phyloP scores from a whole-genome alignment of 805 yeast genomes.

The Zygosaccharomyces pseudorouxii region DNA sequence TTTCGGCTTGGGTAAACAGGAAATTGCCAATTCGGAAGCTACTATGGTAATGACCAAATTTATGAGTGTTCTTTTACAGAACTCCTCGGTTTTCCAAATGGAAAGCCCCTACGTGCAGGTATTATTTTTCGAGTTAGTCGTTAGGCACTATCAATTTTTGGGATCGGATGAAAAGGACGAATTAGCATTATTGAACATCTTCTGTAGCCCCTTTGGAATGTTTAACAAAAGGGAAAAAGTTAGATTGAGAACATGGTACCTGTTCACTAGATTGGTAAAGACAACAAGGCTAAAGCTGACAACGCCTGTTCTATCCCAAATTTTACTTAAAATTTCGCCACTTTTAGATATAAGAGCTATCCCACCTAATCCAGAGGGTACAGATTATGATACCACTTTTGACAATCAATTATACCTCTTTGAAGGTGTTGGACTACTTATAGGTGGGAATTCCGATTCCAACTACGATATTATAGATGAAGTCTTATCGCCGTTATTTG shows the following conservation, averaged over 20 bases:
- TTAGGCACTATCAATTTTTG: constrained; percentile 66
- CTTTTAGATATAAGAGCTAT: constrained; percentile 52
- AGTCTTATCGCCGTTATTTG: constrained; percentile 70
- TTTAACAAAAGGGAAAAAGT: constrained; percentile 72
- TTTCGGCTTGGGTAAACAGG: constrained; percentile 63
- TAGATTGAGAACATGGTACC: constrained; percentile 82
- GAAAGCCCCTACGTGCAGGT: constrained; percentile 81
- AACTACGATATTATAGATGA: constrained; percentile 50
- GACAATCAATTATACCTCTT: constrained; percentile 76
- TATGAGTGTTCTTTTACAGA: constrained; percentile 27
- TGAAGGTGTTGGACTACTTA: constrained; percentile 79
- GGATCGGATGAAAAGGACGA: constrained; percentile 40
- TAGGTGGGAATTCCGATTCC: constrained; percentile 45
- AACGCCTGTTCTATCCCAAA: constrained; percentile 46
- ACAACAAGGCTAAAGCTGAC: constrained; percentile 64
- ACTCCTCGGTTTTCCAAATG: constrained; percentile 40
- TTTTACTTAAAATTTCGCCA: constrained; percentile 57
- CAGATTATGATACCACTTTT: constrained; percentile 56
- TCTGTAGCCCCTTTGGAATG: constrained; percentile 76
- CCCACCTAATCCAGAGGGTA: constrained; percentile 32
- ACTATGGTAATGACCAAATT: constrained; percentile 41
- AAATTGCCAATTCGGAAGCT: constrained; percentile 63
- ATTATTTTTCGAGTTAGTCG: constrained; percentile 76
- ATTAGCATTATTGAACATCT: constrained; percentile 65
- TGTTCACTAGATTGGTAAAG: constrained; percentile 77